Base-by-base conservation (phyloP, 163 green algal species). In the Scenedesmus sp. region DNA sequence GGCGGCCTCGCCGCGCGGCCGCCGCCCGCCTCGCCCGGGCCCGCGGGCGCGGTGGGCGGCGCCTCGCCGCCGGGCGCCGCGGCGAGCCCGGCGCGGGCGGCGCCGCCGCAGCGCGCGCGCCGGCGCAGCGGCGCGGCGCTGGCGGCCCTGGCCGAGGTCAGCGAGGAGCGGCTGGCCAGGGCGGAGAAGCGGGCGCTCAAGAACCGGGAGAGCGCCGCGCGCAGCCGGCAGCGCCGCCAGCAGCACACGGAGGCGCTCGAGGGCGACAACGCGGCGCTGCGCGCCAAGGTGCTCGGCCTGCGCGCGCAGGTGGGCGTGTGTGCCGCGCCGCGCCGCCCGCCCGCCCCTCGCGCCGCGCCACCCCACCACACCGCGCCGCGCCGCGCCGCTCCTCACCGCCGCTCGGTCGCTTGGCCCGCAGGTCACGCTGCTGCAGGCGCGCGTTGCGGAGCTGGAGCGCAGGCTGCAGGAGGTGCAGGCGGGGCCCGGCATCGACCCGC, bases 181-280 rank as follows among this genome's bases (percentile, higher is more conserved):
- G 33, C 54, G 53, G 70, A 78, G 70, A 69, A 70, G 54, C 70
- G 70, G 48, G 67, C 67, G 70, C 50, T 78, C 34, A 78, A 78
- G 54, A 78, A 78, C 24, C 20, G 70, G 31, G 70, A 78, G 34
- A 78, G 70, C 22, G 70, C 70, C 36, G 70, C 70, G 20, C 70
- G 70, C 39, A 78, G 70, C 70, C 62, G 70, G 54, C 54, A 69
- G 31, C 60, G 54, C 2, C 36, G 70, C 34, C 70, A 78, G 54
- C 70, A 78, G 54, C 56, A 70, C 70, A 70, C 70, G 4, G 54
- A 69, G 34, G 36, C 26, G 36, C 42, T 78, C 53, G 70, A 78
- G 36, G n/a, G 56, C 24, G 20, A 78, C 53, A 78, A 78, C n/a
- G 34, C n/a, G 31, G 53, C 13, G 28, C 70, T 78, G 3, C 42